Evolutionary conservation across 1,284 basidiomycete species (phyloP).

Genomic region (Malassezia furfur): DNA sequence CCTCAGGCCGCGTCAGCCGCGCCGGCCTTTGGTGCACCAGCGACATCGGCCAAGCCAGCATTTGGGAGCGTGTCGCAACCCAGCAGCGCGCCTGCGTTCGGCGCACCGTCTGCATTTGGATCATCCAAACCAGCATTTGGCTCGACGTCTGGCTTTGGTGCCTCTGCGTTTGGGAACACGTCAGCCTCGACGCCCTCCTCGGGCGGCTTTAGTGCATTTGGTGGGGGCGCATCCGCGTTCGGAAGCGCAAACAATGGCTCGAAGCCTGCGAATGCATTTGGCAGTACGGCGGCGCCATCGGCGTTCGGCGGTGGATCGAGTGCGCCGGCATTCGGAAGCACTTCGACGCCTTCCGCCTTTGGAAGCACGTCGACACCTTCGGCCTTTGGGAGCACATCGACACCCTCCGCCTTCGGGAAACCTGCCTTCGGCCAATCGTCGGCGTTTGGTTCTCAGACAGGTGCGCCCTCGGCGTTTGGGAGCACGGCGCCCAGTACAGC

Average conservation of each 20-base stretch:
- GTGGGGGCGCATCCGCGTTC: conserved; percentile 10
- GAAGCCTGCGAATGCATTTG: not conserved
- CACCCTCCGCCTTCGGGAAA: conserved; percentile 33
- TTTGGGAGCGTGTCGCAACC: not conserved
- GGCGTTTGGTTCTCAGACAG: not conserved
- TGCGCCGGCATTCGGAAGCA: conserved; percentile 32
- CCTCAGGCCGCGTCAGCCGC: not conserved
- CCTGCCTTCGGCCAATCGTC: conserved; percentile 17
- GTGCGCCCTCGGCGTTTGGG: not conserved
- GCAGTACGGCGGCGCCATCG: conserved; percentile 16
- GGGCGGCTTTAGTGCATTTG: conserved; percentile 4
- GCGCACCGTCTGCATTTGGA: conserved; percentile 42
- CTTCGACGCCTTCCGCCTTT: conserved; percentile 30
- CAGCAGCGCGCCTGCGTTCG: not conserved
- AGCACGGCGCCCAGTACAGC: not conserved
- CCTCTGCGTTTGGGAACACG: conserved; percentile 43
- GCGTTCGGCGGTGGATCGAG: conserved; percentile 36
- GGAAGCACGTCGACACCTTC: conserved; percentile 35
- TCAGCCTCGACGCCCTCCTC: conserved; percentile 23
- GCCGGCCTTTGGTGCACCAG: conserved; percentile 9
- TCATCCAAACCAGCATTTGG: conserved; percentile 8
- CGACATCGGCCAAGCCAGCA: not conserved
- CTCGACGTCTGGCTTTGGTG: not conserved
- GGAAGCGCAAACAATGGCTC: conserved; percentile 13
- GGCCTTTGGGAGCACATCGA: conserved; percentile 27